A percentile compares a stretch with the other conserved stretches of the same genome.
Conservation (phyloP, 108 stramenopile species). For the Cyclotella choctawhatcheeana region DNA sequence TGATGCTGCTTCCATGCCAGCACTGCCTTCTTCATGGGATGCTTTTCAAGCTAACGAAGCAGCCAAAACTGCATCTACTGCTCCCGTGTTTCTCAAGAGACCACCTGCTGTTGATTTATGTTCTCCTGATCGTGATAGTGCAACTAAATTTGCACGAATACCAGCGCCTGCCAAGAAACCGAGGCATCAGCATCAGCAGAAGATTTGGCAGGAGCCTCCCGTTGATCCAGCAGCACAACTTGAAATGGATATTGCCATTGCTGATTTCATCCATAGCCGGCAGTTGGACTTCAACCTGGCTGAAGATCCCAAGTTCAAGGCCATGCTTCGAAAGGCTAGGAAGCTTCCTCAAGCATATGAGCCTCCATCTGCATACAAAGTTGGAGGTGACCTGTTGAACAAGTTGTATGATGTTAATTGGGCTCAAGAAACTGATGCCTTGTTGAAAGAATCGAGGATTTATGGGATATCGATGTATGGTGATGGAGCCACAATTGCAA, state of each 20-base stretch:
- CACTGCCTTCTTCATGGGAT: too few relatives aligned
- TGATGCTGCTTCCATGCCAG: too few relatives aligned
- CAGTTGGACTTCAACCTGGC: neutral
- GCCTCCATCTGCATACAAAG: neutral
- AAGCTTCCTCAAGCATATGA: neutral
- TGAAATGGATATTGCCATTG: neutral
- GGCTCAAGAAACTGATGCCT: neutral
- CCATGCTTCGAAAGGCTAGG: neutral
- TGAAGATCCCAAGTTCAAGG: conserved; percentile 2
- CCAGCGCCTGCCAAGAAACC: too few relatives aligned
- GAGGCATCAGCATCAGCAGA: too few relatives aligned
- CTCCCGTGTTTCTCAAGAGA: too few relatives aligned
- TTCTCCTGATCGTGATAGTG: too few relatives aligned
- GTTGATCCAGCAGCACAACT: neutral
- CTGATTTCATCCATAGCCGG: neutral
- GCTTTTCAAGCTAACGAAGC: too few relatives aligned
- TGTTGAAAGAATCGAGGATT: neutral
- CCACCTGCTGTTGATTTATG: too few relatives aligned
- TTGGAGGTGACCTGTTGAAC: neutral
- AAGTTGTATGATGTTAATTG: neutral
- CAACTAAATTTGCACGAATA: too few relatives aligned
- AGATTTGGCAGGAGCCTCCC: too few relatives aligned
- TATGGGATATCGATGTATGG: conserved; percentile 25
- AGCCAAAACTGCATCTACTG: too few relatives aligned
- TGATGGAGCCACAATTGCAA: conserved; percentile 29